Evolutionary conservation across 306 rosid species (phyloP).

Genomic region (Cucurbita maxima): DNA sequence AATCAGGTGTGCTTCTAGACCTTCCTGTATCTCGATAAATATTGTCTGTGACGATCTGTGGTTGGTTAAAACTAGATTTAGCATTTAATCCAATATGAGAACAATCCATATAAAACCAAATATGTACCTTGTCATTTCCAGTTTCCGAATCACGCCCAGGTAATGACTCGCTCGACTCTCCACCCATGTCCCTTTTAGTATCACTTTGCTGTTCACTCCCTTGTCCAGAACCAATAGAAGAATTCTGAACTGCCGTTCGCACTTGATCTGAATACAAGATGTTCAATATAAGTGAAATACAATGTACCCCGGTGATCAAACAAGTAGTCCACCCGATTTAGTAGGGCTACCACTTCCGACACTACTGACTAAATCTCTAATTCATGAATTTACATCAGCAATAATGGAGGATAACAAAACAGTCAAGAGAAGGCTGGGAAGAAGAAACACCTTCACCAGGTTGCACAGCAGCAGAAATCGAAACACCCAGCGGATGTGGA

Average conservation of each 20-base stretch:
- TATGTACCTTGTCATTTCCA: constrained; percentile 1
- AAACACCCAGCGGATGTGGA: constrained; percentile 28
- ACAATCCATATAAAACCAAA: background rate
- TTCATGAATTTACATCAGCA: constrained; percentile 39
- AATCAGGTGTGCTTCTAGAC: constrained; percentile 13
- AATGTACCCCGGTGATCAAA: background rate
- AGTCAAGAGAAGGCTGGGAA: constrained; percentile 36
- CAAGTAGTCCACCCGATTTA: constrained; percentile 34
- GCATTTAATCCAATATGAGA: background rate
- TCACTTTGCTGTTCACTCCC: constrained; percentile 36
- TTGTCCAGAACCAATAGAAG: constrained; percentile 32
- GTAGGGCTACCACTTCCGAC: constrained; percentile 32
- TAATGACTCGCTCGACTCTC: constrained; percentile 8
- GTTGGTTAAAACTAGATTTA: background rate
- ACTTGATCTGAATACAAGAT: constrained; percentile 34
- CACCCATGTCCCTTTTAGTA: constrained; percentile 13
- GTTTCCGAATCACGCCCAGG: background rate
- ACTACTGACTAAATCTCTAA: constrained; percentile 38
- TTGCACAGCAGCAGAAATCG: constrained; percentile 23
- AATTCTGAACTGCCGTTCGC: constrained; percentile 25
- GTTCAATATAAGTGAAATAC: background rate
- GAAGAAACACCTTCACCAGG: constrained; percentile 41
- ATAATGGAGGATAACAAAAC: constrained; percentile 40
- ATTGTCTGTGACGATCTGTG: background rate
- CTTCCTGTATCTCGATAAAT: constrained; percentile 1